A percentile compares a stretch with the other conserved stretches of the same genome.
These are phyloP conservation scores for Rhizoctonia solani DNA, from an alignment of 1,284 basidiomycete genomes.

Conservation along the genomic window DNA sequence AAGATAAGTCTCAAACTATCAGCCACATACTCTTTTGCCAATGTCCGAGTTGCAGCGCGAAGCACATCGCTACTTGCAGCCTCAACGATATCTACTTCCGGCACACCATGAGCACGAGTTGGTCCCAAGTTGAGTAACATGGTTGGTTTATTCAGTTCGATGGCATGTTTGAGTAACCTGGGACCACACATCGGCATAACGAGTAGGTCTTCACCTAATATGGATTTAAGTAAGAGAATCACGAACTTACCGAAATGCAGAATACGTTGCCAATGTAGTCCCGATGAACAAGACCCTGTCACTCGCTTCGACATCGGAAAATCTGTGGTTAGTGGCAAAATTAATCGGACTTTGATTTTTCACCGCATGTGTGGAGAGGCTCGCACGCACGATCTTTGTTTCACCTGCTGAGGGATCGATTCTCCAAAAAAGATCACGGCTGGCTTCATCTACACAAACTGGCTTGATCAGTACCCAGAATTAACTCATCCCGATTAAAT, in stretches of 20 bases:
- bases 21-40: slow-evolving; percentile 38
- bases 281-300: slow-evolving; percentile 80
- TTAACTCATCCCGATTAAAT: too few species aligned
- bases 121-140: slow-evolving; percentile 85
- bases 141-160: slow-evolving; percentile 74
- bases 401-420: slow-evolving; percentile 66
- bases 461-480: too few species aligned
- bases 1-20: background rate
- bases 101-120: slow-evolving; percentile 77
- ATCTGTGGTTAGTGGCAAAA: slow-evolving; percentile 45
- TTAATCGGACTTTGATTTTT: background rate
- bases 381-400: slow-evolving; percentile 67
- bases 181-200: background rate
- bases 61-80: slow-evolving; percentile 70
- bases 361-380: background rate
- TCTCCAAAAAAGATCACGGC: slow-evolving; percentile 90
- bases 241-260: slow-evolving; percentile 74
- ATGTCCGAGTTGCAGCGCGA: slow-evolving; percentile 50
- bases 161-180: slow-evolving; percentile 73
- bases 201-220: too few species aligned
- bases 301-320: slow-evolving; percentile 60
- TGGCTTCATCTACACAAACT: slow-evolving; percentile 73
- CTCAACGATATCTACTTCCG: slow-evolving; percentile 76
- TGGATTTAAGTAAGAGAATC: too few species aligned
- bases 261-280: slow-evolving; percentile 89